Base-by-base conservation (phyloP, 441 rosid genomes). In the Croton laevigatus region DNA sequence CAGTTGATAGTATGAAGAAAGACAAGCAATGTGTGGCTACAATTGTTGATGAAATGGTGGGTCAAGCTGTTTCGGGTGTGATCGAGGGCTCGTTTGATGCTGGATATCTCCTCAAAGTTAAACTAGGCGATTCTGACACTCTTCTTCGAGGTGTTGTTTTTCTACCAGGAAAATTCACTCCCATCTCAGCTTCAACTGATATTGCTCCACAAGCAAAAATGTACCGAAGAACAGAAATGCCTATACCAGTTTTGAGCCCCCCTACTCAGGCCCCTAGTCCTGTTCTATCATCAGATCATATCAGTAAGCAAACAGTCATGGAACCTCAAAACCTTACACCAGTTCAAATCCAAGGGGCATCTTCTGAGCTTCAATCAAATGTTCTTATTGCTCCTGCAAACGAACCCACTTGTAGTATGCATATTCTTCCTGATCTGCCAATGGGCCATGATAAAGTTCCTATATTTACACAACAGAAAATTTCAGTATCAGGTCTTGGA, bases 51-150 rank as follows among this genome's bases (percentile, higher is more conserved):
- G 79, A 77, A 68, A 71, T 88, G 91, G 78, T 87, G 38, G 97
- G 98, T 45, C 82, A 86, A 77, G 68, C 59, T 45, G 82, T 93
- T 71, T 77, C 85, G 69, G 97, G 96, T 44, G 87, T 89, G 36
- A 80, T 91, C 7, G 94, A 86, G 71, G 91, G 88, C 63, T 74
- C 83, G 44, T 89, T 94, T 75, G 94, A 88, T 49, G 94, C 86
- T 22, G 93, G 96, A 40, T 91, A 93, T 69, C 73, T 91, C 59
- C 82, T 93, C 37, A 83, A 79, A 54, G 94, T 89, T 45, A 86
- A 82, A 76, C 84, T 87, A 44, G 84, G 82, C 9, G 89, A 81
- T 71, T 76, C 80, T 46, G 83, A 83, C 63, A 83, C 75, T 9
- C 75, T 70, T 68, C 84, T 91, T 58, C 87, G 86, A 76, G 98